A percentile compares a stretch with the other conserved stretches of the same genome.
Evolutionary conservation across 2,329 filamentous ascomycete species (phyloP).

Genomic region (Dactylellina haptotyla): DNA sequence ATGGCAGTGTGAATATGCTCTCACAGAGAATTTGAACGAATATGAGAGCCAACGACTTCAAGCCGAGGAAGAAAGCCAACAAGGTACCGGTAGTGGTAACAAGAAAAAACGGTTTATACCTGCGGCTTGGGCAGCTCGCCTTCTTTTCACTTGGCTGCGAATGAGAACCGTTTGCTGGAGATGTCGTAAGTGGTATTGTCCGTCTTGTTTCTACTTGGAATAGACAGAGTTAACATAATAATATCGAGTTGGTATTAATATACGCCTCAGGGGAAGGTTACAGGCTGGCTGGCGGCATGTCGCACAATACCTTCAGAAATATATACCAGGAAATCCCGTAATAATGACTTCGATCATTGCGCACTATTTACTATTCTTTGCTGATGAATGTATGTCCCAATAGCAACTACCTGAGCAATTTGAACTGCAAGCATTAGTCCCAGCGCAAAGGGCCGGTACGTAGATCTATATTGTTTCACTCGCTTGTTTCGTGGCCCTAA

Average conservation of each 20-base stretch:
- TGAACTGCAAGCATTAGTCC: slow-evolving; percentile 20
- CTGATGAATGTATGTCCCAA: neutral
- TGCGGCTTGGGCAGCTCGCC: slow-evolving; percentile 13
- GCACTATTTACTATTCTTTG: neutral
- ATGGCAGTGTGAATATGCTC: neutral
- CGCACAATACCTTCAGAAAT: slow-evolving; percentile 2
- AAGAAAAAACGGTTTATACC: slow-evolving; percentile 31
- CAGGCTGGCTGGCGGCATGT: slow-evolving; percentile 5
- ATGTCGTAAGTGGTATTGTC: slow-evolving; percentile 19
- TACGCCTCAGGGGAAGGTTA: slow-evolving; percentile 19
- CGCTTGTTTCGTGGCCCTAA: too few species aligned
- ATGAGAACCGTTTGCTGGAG: neutral
- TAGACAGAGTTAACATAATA: too few species aligned
- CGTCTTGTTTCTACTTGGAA: neutral
- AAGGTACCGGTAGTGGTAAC: slow-evolving; percentile 22
- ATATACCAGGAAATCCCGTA: slow-evolving; percentile 1
- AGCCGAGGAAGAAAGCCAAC: slow-evolving; percentile 13
- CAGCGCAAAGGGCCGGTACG: slow-evolving; percentile 14
- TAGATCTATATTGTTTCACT: too few species aligned
- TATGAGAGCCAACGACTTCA: slow-evolving; percentile 16
- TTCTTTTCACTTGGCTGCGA: slow-evolving; percentile 1
- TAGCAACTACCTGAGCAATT: slow-evolving; percentile 14
- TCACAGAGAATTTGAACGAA: neutral
- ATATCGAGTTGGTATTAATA: slow-evolving; percentile 13
- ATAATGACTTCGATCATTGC: neutral